Evolutionary conservation across 1,284 basidiomycete species (phyloP), one percentile per base, ranked within the genome.

Genomic region (Cryptococcus maquisensis): DNA sequence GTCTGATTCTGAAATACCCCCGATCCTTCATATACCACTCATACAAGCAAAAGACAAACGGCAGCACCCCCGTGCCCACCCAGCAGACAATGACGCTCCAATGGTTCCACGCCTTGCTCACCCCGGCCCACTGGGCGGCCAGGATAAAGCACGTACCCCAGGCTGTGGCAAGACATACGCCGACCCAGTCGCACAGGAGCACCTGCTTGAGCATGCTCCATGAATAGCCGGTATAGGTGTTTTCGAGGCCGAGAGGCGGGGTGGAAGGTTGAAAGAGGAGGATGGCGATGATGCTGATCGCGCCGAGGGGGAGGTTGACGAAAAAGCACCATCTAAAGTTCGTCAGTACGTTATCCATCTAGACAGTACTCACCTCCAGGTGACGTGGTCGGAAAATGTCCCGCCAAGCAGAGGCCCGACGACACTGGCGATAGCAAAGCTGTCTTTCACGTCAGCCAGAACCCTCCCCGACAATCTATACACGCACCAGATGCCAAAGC

Each of bases 221-320:
- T 50, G 54, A n/a, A 28, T 38, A 21, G 60, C 47, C 85, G 63
- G 75, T 79, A 36, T 82, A 79, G 53, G 81, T 74, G 82, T 84
- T 37, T 76, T 75, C 54, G 15, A 71, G 69, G 3, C 59, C 57
- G 83, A 84, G 24, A 77, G 79, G 64, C 8, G 71, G 69, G 49
- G 78, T 28, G 15, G 56, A 21, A 9, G 72, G 70, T 50, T 66
- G 68, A 54, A 77, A 71, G 66, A 77, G 70, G 51, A 77, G 43
- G 42, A 78, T 71, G 6, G 73, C 72, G n/a, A 64, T 59, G 43
- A 72, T 71, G 8, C 55, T 55, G 41, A 61, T 51, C 54, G 62
- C 72, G 43, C 75, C 77, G 52, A 78, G 65, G 6, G 79, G 79
- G 0, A 81, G 68, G 66, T 80, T 80, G 69, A 81, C 79, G 68